Evolutionary conservation across 2,329 filamentous ascomycete genomes (phyloP).

Genomic region (Sarocladium oryzae): DNA sequence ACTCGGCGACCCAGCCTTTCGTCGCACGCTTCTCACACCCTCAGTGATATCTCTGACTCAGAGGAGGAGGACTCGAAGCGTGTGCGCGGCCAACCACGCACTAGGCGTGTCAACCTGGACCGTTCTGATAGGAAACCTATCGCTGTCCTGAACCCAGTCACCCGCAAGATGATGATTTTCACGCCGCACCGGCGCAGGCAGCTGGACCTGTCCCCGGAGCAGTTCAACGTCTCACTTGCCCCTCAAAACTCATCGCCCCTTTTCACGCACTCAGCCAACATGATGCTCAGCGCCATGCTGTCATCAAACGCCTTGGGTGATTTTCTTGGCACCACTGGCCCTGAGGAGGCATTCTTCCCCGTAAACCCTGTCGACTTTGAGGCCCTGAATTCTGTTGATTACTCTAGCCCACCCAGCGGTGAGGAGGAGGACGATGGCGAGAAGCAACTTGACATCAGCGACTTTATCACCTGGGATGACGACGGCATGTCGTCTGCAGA

Average conservation of each 20-base stretch:
- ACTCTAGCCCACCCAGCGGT: slow-evolving; percentile 29
- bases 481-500: slow-evolving; percentile 51
- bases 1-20: slow-evolving; percentile 32
- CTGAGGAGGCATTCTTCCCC: slow-evolving; percentile 64
- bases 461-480: slow-evolving; percentile 65
- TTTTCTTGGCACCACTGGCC: slow-evolving; percentile 31
- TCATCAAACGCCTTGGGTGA: slow-evolving; percentile 49
- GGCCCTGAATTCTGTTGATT: slow-evolving; percentile 49
- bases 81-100: slow-evolving; percentile 45
- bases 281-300: slow-evolving; percentile 73
- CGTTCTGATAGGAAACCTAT: slow-evolving; percentile 50
- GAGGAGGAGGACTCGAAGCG: slow-evolving; percentile 41
- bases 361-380: slow-evolving; percentile 23
- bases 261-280: slow-evolving; percentile 60
- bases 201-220: slow-evolving; percentile 48
- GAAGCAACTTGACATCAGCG: slow-evolving; percentile 57
- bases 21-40: slow-evolving; percentile 11
- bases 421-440: slow-evolving; percentile 54
- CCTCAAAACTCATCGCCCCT: slow-evolving; percentile 36
- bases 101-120: slow-evolving; percentile 49
- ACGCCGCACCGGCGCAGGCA: slow-evolving; percentile 44
- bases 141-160: slow-evolving; percentile 49
- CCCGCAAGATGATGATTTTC: slow-evolving; percentile 58
- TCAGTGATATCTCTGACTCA: slow-evolving; percentile 41
- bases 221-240: slow-evolving; percentile 43